phyloP scores from a whole-genome alignment of 2,329 filamentous ascomycete genomes.

The Calonectria fujianensis region DNA sequence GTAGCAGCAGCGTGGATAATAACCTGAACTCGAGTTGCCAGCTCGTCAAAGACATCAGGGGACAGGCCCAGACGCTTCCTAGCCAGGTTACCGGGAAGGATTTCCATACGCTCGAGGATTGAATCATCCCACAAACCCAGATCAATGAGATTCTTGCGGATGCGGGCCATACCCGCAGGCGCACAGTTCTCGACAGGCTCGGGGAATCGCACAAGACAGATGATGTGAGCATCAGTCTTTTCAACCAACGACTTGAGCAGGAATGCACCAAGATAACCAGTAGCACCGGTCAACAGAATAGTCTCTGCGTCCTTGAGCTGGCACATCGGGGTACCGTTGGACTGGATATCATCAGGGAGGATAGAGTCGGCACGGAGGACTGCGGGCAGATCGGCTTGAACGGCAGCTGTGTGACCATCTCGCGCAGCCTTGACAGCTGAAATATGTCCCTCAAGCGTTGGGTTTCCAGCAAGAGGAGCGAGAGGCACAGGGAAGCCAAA shows the following conservation, averaged over 20 bases:
- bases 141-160: constrained; percentile 86
- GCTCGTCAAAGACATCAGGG: constrained; percentile 77
- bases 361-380: constrained; percentile 80
- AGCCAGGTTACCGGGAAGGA: constrained; percentile 83
- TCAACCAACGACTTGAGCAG: constrained; percentile 81
- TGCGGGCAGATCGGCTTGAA: constrained; percentile 84
- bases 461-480: constrained; percentile 80
- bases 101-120: constrained; percentile 85
- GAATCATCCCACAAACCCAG: constrained; percentile 85
- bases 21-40: constrained; percentile 80
- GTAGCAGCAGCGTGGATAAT: constrained; percentile 86
- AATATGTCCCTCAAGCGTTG: constrained; percentile 83
- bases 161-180: constrained; percentile 80
- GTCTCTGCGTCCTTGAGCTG: constrained; percentile 80
- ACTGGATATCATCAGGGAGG: constrained; percentile 82
- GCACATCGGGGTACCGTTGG: constrained; percentile 71
- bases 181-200: constrained; percentile 79
- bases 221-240: constrained; percentile 79
- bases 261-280: constrained; percentile 86
- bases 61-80: constrained; percentile 81
- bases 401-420: constrained; percentile 83
- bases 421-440: constrained; percentile 81
- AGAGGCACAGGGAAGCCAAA: constrained; percentile 86
- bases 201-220: constrained; percentile 84
- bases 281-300: constrained; percentile 83